phyloP scores from a whole-genome alignment of 2,329 filamentous ascomycete species.

The Myrmaecium sp. region DNA sequence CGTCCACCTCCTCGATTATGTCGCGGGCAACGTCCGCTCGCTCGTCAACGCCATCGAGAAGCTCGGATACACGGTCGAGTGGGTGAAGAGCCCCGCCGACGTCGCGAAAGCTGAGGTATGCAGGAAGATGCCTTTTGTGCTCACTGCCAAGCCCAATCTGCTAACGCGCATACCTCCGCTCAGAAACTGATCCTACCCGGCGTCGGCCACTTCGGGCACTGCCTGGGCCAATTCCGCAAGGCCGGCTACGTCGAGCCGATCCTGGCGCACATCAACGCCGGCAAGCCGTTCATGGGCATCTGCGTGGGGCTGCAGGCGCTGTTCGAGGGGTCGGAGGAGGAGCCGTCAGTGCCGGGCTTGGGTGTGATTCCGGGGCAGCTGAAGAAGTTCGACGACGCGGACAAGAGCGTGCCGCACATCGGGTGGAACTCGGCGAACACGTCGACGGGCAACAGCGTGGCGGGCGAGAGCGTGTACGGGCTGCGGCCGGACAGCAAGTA shows the following conservation, averaged over 20 bases:
- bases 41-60: conserved; percentile 97
- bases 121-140: background rate
- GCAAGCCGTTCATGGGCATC: conserved; percentile 97
- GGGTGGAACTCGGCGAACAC: conserved; percentile 90
- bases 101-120: conserved; percentile 67
- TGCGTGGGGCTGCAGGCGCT: conserved; percentile 88
- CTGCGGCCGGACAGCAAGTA: conserved; percentile 75
- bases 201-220: conserved; percentile 96
- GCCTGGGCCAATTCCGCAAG: conserved; percentile 63
- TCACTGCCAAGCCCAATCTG: conserved; percentile 4
- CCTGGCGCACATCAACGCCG: conserved; percentile 61
- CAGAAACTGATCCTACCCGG: conserved; percentile 90
- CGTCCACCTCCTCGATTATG: conserved; percentile 73
- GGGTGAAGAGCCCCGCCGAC: conserved; percentile 74
- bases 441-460: conserved; percentile 21
- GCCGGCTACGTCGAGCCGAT: conserved; percentile 77
- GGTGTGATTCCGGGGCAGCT: conserved; percentile 56
- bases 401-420: conserved; percentile 95
- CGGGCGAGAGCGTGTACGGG: conserved; percentile 51
- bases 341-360: conserved; percentile 53
- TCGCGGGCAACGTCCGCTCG: conserved; percentile 89
- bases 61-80: conserved; percentile 81
- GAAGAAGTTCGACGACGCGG: conserved; percentile 55
- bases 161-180: conserved; percentile 9
- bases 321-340: conserved; percentile 73